A percentile compares a stretch with the other conserved stretches of the same genome.
phyloP scores from a whole-genome alignment of 805 yeast genomes.

The Diddensiella santjacobensis region DNA sequence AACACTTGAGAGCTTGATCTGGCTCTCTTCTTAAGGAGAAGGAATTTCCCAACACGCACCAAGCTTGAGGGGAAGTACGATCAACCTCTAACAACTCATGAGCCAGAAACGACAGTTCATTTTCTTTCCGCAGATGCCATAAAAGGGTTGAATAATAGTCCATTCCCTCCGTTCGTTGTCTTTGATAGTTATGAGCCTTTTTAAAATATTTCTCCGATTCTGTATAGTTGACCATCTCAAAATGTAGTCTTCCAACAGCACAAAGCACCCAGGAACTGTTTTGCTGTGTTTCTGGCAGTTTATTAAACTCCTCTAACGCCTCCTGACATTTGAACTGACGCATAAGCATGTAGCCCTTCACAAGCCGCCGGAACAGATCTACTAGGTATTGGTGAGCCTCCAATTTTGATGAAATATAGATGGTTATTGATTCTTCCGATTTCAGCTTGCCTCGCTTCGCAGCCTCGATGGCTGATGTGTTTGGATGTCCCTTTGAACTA shows the following conservation, averaged over 20 bases:
- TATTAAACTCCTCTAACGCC: slow-evolving; percentile 65
- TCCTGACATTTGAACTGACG: slow-evolving; percentile 70
- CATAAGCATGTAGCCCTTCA: slow-evolving; percentile 58
- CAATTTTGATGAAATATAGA: not conserved
- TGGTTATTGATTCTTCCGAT: not conserved
- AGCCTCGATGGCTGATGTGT: not conserved
- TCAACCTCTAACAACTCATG: slow-evolving; percentile 71
- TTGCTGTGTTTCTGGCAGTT: slow-evolving; percentile 59
- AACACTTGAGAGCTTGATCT: slow-evolving; percentile 84
- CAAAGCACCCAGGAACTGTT: slow-evolving; percentile 83
- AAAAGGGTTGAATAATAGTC: slow-evolving; percentile 84
- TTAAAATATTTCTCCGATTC: slow-evolving; percentile 64
- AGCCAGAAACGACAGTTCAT: slow-evolving; percentile 74
- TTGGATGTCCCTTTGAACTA: not conserved
- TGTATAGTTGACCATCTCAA: slow-evolving; percentile 81
- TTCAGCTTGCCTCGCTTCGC: not conserved
- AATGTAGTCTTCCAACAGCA: slow-evolving; percentile 74
- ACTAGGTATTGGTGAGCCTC: slow-evolving; percentile 40
- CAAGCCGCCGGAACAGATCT: slow-evolving; percentile 51
- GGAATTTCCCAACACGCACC: slow-evolving; percentile 90
- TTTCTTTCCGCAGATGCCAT: slow-evolving; percentile 87
- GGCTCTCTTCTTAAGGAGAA: slow-evolving; percentile 80
- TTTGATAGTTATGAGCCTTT: slow-evolving; percentile 61
- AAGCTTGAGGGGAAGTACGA: slow-evolving; percentile 69
- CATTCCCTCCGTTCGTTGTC: slow-evolving; percentile 82